These are phyloP conservation scores for Cytospora piceae DNA, from an alignment of 2,329 filamentous ascomycete species.

Conservation along the genomic window DNA sequence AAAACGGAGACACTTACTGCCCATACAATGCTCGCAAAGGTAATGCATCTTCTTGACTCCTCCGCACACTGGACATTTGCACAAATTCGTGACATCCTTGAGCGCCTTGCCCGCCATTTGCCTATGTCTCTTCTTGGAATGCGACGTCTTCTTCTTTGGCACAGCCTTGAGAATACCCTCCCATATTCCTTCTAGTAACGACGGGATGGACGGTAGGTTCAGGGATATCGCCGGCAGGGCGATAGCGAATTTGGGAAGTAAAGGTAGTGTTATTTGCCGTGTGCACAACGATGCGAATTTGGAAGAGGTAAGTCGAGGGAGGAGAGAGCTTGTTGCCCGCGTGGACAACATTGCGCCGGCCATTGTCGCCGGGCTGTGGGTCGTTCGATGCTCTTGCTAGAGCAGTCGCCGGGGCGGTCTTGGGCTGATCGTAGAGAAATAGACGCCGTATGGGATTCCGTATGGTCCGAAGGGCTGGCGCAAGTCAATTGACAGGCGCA, in stretches of 20 bases:
- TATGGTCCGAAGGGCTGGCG: neutral
- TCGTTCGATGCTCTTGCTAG: neutral
- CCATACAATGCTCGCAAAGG: constrained; percentile 84
- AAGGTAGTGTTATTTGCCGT: constrained; percentile 50
- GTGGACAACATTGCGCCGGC: constrained; percentile 46
- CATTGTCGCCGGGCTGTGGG: constrained; percentile 44
- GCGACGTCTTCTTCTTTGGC: constrained; percentile 98
- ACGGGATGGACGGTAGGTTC: constrained; percentile 62
- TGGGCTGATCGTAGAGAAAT: neutral
- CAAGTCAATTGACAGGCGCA: constrained; percentile 1
- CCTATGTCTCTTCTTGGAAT: constrained; percentile 90
- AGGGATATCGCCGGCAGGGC: constrained; percentile 64
- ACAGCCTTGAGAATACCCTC: constrained; percentile 90
- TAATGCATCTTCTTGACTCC: constrained; percentile 85
- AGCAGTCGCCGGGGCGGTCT: neutral
- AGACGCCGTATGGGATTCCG: too few species aligned
- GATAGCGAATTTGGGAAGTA: constrained; percentile 59
- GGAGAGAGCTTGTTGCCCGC: constrained; percentile 47
- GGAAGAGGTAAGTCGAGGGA: constrained; percentile 57
- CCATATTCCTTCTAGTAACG: constrained; percentile 82
- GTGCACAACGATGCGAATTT: constrained; percentile 49
- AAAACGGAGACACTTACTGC: constrained; percentile 61
- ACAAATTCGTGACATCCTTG: constrained; percentile 85
- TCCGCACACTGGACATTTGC: constrained; percentile 88
- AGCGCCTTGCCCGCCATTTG: constrained; percentile 95